Evolutionary conservation across 225 moss, liverwort and hornwort species (phyloP).

Genomic region (Antitrichia curtipendula): DNA sequence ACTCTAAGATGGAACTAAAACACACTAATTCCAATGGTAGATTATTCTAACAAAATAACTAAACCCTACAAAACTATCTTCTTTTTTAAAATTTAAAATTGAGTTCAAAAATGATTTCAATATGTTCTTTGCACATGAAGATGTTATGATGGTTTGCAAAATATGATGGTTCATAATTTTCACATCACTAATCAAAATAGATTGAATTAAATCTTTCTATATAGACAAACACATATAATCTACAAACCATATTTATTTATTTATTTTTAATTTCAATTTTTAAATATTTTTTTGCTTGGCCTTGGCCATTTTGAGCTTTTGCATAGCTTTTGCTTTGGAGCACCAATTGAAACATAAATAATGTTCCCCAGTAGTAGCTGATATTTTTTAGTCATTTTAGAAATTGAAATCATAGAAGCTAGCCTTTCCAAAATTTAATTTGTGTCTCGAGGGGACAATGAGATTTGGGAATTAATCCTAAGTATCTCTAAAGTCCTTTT

Average conservation of each 20-base stretch:
- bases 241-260: too few relatives aligned
- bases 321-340: too few relatives aligned
- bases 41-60: not conserved
- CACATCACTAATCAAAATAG: not conserved
- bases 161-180: not conserved
- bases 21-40: rapidly evolving
- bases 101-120: not conserved
- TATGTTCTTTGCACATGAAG: not conserved
- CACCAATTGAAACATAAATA: not conserved
- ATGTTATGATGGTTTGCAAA: not conserved
- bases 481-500: not conserved
- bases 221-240: too few relatives aligned
- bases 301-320: too few relatives aligned
- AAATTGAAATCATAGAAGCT: not conserved
- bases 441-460: rapidly evolving
- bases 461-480: not conserved
- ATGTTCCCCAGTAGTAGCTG: rapidly evolving
- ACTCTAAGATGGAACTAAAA: not conserved
- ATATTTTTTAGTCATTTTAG: not conserved
- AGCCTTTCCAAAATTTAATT: not conserved
- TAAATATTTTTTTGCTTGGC: too few relatives aligned
- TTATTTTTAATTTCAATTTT: too few relatives aligned
- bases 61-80: rapidly evolving
- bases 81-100: not conserved
- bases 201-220: not conserved